Base-by-base conservation (phyloP, 257 asterid genomes). In the Striga asiatica region DNA sequence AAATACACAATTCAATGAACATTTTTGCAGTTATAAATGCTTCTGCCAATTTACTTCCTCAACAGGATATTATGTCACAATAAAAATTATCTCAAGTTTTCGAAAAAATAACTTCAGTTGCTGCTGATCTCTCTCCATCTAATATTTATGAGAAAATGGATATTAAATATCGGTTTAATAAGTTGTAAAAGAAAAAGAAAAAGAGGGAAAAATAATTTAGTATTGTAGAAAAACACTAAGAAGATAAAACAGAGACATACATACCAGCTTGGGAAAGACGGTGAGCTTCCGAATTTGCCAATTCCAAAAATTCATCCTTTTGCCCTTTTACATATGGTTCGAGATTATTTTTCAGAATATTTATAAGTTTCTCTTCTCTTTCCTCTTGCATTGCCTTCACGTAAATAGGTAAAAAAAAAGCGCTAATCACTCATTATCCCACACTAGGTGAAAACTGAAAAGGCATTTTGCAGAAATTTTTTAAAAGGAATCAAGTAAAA, bases 251-350 rank as follows among this genome's bases (percentile, higher is more conserved):
- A 0, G 48, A 58, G 16, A 45, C 21, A 3, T 0, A 9, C 49
- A 14, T 56, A 84, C 97, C 93, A 38, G 82, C 88, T 67, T 84
- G 76, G 69, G 88, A 78, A 65, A 88, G 93, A 62, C 73, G 80
- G 2, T 48, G 58, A 20, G 97, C 81, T 74, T 88, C 97, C 28
- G 63, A 49, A 64, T 66, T 77, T 14, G 93, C 85, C 70, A 83
- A 74, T 34, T 72, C 82, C 25, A 80, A 64, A 61, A 88, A 88
- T 11, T 75, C 88, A 14, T 76, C 70, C 37, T 49, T 62, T 68
- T 71, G 83, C 32, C 88, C 95, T 45, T 78, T 77, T 47, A 84
- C 87, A 21, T 70, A 88, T 34, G 77, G 77, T 54, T 84, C 81
- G 20, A 88, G 88, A 52, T 69, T 84, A 67, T 75, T 67, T 65